Evolutionary conservation across 2,329 filamentous ascomycete genomes (phyloP), one percentile per base, ranked within the genome.

Genomic region (Purpureocillium takamizusanense): DNA sequence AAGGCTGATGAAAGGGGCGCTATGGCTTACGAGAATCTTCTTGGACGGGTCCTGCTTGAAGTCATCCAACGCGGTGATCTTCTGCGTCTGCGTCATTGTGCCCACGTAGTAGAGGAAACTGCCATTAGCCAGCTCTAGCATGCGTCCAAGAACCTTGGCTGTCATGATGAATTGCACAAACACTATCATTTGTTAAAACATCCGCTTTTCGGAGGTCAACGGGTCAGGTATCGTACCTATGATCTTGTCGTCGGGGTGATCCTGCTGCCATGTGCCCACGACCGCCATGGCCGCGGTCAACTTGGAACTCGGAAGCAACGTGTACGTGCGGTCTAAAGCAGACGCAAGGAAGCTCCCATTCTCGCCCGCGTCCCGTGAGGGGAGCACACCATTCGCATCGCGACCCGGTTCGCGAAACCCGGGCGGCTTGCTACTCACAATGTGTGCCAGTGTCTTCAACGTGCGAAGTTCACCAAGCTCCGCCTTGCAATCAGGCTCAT

Each of bases 51-150:
- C 36, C 0, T 46, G n/a, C 0, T 45, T 12, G 38, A 66, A 66
- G 0, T 13, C 38, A 0, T 42, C 12, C 0, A 64, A 17, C 0
- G 53, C 53, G 0, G 35, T 34, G 0, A 25, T 2, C 16, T 52
- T 60, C 8, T 48, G 39, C 0, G 9, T 12, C 0, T 18, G 1
- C 0, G 28, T 37, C 27, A 60, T 47, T 4, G 44, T 43, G 0
- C 63, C 57, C 8, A 52, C 56, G 15, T 57, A 61, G 35, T 67
- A 69, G 1, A 67, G 33, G 12, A 68, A 70, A 0, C 38, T 4
- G 1, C 65, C 53, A 0, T 43, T 43, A 9, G 57, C 45, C 0
- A 43, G 42, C 2, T 55, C 36, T 0, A 70, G 46, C 37, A 66
- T 54, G 0, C 55, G 49, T 0, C 66, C 66, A 0, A 68, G 17